Evolutionary conservation across 257 asterid genomes (phyloP).

Genomic region (Jacaranda copaia): DNA sequence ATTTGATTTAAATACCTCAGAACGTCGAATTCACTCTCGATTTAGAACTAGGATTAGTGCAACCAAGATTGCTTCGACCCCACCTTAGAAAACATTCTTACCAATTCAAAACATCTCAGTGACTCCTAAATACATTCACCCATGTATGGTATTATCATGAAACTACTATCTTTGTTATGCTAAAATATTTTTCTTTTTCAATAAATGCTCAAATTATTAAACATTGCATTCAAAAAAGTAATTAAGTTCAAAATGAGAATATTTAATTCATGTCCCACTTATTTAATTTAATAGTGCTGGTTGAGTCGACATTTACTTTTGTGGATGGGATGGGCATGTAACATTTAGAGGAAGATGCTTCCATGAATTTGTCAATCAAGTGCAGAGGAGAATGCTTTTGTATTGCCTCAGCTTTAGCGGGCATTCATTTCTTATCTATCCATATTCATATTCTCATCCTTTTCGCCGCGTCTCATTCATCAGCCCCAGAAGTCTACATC

Average conservation of each 20-base stretch:
- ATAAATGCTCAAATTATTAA: neutral
- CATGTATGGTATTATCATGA: too few species aligned
- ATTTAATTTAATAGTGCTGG: neutral
- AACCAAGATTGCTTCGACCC: too few species aligned
- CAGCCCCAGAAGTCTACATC: slow-evolving; percentile 28
- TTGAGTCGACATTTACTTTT: slow-evolving; percentile 9
- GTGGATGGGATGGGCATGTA: neutral
- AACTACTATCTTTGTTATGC: neutral
- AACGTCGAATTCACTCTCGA: too few species aligned
- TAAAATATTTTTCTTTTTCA: too few species aligned
- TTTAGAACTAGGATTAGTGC: too few species aligned
- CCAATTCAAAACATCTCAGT: too few species aligned
- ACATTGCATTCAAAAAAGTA: neutral
- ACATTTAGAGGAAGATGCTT: neutral
- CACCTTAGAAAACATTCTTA: too few species aligned
- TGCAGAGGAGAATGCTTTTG: slow-evolving; percentile 32
- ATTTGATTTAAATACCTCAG: too few species aligned
- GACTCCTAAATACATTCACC: too few species aligned
- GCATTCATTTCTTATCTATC: slow-evolving; percentile 37
- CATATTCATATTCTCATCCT: slow-evolving; percentile 18
- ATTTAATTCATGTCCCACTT: neutral
- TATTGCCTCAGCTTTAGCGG: slow-evolving; percentile 39
- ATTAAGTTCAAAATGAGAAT: neutral
- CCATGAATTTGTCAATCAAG: slow-evolving; percentile 12
- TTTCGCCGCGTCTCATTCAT: slow-evolving; percentile 5